These are phyloP conservation scores for Claviceps purpurea DNA, from an alignment of 2,329 filamentous ascomycete genomes.

Conservation along the genomic window DNA sequence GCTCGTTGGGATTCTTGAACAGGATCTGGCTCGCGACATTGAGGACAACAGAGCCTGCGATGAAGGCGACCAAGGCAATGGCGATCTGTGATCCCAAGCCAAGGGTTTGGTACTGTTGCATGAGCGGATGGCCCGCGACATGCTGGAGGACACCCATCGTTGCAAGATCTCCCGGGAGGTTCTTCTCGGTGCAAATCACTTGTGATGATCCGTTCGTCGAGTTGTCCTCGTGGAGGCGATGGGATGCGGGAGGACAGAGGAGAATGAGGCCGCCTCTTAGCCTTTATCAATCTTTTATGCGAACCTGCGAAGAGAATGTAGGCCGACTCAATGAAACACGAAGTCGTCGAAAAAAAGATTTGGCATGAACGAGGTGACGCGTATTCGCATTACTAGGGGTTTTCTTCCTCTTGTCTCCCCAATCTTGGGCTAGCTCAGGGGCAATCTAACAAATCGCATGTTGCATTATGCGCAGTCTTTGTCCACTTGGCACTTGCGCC, in stretches of 20 bases:
- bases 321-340: neutral
- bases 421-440: neutral
- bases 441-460: neutral
- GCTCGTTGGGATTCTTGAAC: slow-evolving; percentile 69
- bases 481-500: neutral
- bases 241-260: neutral
- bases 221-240: neutral
- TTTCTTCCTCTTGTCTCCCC: neutral
- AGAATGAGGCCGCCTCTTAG: neutral
- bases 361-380: neutral
- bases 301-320: neutral
- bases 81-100: slow-evolving; percentile 33
- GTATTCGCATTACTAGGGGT: neutral
- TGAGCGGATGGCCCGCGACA: slow-evolving; percentile 32
- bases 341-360: neutral
- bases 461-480: neutral
- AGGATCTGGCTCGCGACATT: slow-evolving; percentile 74
- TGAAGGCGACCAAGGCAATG: slow-evolving; percentile 27
- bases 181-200: neutral
- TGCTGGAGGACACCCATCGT: slow-evolving; percentile 45
- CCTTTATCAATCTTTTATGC: neutral
- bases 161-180: slow-evolving; percentile 1
- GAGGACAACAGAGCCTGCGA: slow-evolving; percentile 49
- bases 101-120: slow-evolving; percentile 35
- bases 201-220: neutral